phyloP scores from a whole-genome alignment of 495 filamentous ascomycete genomes.

The Penicillium antarcticum region DNA sequence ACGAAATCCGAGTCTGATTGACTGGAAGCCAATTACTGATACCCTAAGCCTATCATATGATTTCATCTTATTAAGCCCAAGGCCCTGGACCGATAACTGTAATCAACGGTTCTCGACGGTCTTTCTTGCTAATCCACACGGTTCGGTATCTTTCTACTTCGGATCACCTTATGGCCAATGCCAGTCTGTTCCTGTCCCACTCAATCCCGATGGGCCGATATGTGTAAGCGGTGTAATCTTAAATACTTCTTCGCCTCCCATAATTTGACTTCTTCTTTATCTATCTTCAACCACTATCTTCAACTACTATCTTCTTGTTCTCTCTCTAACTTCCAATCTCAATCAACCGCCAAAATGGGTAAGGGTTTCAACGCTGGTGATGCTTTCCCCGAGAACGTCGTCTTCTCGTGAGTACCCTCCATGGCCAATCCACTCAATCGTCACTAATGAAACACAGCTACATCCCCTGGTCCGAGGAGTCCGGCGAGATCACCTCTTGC shows the following conservation, averaged over 20 bases:
- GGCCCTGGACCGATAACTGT: neutral
- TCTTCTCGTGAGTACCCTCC: slow-evolving; percentile 59
- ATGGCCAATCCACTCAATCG: too few species aligned
- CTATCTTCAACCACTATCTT: slow-evolving; percentile 7
- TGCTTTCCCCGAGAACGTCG: slow-evolving; percentile 74
- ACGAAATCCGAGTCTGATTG: too few species aligned
- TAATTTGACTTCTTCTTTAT: slow-evolving; percentile 13
- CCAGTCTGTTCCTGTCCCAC: slow-evolving; percentile 1
- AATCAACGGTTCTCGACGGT: slow-evolving; percentile 32
- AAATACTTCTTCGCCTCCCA: slow-evolving; percentile 11
- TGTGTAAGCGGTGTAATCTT: slow-evolving; percentile 22
- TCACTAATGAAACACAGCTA: slow-evolving; percentile 48
- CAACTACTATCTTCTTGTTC: neutral
- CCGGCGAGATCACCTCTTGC: slow-evolving; percentile 64
- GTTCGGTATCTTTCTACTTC: slow-evolving; percentile 46
- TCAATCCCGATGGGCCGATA: slow-evolving; percentile 32
- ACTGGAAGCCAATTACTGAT: neutral
- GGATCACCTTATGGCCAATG: slow-evolving; percentile 34
- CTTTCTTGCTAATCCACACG: slow-evolving; percentile 40
- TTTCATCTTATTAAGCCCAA: too few species aligned
- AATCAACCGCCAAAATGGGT: slow-evolving; percentile 9
- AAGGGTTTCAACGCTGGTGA: slow-evolving; percentile 75
- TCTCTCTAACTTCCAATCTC: neutral
- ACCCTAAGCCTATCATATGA: too few species aligned
- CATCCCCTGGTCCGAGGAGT: slow-evolving; percentile 64